These are phyloP conservation scores for Mycosarcoma mackinlayi DNA, from an alignment of 1,284 basidiomycete genomes.

Conservation along the genomic window DNA sequence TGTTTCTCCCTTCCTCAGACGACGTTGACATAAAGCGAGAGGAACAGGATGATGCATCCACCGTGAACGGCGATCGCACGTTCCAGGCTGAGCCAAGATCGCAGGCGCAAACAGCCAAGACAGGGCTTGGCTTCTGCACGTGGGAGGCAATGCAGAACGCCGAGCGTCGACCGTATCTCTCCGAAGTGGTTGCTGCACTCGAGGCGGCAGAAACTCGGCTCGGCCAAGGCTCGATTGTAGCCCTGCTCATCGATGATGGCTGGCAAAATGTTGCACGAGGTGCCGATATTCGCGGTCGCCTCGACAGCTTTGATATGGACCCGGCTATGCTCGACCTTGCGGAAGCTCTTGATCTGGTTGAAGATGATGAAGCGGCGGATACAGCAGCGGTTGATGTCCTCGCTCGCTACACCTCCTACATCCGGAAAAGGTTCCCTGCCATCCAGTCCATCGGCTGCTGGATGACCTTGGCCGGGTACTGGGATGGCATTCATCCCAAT, in stretches of 20 bases:
- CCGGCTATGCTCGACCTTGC: constrained; percentile 22
- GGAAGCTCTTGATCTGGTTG: not conserved
- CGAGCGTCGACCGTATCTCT: constrained; percentile 29
- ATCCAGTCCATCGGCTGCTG: constrained; percentile 39
- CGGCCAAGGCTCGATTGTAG: constrained; percentile 26
- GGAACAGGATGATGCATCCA: constrained; percentile 19
- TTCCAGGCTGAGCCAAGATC: constrained; percentile 2
- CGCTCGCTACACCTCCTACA: constrained; percentile 20
- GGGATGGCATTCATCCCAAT: constrained; percentile 39
- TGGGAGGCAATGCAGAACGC: constrained; percentile 46
- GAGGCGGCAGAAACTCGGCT: constrained; percentile 23
- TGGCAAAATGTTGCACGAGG: constrained; percentile 35
- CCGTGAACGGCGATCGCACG: constrained; percentile 21
- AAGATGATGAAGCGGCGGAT: not conserved
- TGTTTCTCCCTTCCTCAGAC: constrained; percentile 3
- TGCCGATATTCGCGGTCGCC: constrained; percentile 25
- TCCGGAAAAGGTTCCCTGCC: constrained; percentile 31
- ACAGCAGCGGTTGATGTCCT: constrained; percentile 2
- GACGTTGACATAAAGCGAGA: not conserved
- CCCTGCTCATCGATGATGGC: constrained; percentile 47
- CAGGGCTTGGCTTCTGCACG: constrained; percentile 44
- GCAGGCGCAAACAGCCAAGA: constrained; percentile 1
- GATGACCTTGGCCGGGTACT: constrained; percentile 47
- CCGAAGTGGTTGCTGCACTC: constrained; percentile 34
- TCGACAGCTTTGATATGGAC: constrained; percentile 40